These are phyloP conservation scores for Vanderwaltozyma verrucispora DNA, from an alignment of 805 yeast genomes.

Conservation along the genomic window DNA sequence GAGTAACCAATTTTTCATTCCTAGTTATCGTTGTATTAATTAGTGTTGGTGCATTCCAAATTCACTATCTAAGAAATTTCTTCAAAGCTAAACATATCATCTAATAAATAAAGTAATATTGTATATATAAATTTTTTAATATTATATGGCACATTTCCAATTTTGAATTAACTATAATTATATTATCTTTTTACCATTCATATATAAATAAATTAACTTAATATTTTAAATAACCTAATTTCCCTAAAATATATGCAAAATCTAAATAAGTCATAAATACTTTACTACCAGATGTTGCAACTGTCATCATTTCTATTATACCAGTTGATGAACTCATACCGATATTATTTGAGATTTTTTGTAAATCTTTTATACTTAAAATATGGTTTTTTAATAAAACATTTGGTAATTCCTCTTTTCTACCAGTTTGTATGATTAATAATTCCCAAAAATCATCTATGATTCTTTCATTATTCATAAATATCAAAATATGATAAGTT, in stretches of 20 bases:
- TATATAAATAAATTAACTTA: no score
- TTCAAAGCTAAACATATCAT: slow-evolving; percentile 80
- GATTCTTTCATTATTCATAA: slow-evolving; percentile 29
- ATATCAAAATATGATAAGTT: slow-evolving; percentile 33
- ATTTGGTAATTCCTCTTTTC: slow-evolving; percentile 14
- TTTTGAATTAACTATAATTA: no score
- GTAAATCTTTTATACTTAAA: slow-evolving; percentile 32
- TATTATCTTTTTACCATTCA: no score
- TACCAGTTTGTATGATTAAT: slow-evolving; percentile 21
- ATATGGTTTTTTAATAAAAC: slow-evolving; percentile 14
- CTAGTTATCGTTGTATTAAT: slow-evolving; percentile 58
- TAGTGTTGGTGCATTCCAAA: slow-evolving; percentile 85
- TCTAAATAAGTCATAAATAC: slow-evolving; percentile 33
- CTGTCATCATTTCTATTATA: slow-evolving; percentile 37
- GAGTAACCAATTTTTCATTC: slow-evolving; percentile 82
- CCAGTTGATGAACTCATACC: slow-evolving; percentile 27
- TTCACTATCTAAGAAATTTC: slow-evolving; percentile 82
- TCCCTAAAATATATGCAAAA: slow-evolving; percentile 40
- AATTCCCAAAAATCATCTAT: slow-evolving; percentile 36
- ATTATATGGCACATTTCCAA: no score
- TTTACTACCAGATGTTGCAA: slow-evolving; percentile 32
- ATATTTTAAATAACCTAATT: slow-evolving; percentile 33
- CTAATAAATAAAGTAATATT: not conserved
- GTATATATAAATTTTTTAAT: not conserved
- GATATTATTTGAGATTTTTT: slow-evolving; percentile 23